Base-by-base conservation (phyloP, 2,329 filamentous ascomycete species). In the Colletotrichum orchidophilum region DNA sequence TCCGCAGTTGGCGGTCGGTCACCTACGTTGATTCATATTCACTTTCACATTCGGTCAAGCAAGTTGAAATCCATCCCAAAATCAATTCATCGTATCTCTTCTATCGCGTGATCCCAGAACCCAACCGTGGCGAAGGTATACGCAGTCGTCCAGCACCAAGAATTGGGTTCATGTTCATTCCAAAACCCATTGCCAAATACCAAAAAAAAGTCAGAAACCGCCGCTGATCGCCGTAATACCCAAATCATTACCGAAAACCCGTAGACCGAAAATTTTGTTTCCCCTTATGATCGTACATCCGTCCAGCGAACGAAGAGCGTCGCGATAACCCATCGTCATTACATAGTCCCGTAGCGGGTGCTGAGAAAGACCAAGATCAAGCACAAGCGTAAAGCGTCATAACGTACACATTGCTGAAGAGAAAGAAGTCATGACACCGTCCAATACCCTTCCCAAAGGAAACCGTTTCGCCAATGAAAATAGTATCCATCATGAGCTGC, bases 401-500 rank as follows among this genome's bases (percentile, higher is more conserved):
- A 69, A 68, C 59, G 69, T 71, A 71, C 64, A 71, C 21, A 18
- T 59, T 50, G 42, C 64, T 46, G 53, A 50, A 12, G 42, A 31
- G 18, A 46, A 46, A 27, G 46, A 66, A 71, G 69, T 46, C 69
- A 35, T 71, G 18, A 63, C 52, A 39, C 59, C 64, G 53, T 71
- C 35, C 35, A 54, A 49, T 52, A 54, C 42, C 42, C 21, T 65
- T 63, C 57, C 39, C 9, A 54, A 50, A 21, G 39, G 35, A 6
- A 63, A 59, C 58, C 53, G 12, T 63, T 39, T 46, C 65, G 59
- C 64, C 58, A 29, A 55, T 62, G 9, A 24, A 21, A 33, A 58
- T 55, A 60, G n/a, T 13, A n/a, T 6, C 1, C 63, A 33, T 62
- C 61, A 82, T 66, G 77, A 74, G 73, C 74, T 81, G 62, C 83